Conservation (phyloP, 805 yeast genomes). For the Ogataea methylovora region DNA sequence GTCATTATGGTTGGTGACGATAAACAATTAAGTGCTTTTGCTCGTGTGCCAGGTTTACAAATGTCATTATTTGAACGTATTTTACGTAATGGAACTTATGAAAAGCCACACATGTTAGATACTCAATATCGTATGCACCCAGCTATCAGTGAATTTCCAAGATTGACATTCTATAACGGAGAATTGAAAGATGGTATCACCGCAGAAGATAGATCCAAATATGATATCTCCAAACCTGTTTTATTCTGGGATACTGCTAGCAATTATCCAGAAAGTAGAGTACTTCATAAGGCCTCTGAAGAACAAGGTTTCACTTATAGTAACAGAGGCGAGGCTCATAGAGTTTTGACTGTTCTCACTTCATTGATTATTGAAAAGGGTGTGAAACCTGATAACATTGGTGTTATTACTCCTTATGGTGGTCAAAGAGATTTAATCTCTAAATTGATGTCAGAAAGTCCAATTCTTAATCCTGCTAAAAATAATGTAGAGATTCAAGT, state of each 20-base stretch:
- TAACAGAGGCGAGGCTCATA: conserved; percentile 45
- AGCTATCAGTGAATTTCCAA: conserved; percentile 76
- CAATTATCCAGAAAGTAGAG: conserved; percentile 36
- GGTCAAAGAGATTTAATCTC: conserved; percentile 66
- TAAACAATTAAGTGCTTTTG: conserved; percentile 64
- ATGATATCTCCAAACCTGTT: conserved; percentile 46
- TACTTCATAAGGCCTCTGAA: conserved; percentile 31
- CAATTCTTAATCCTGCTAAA: conserved; percentile 46
- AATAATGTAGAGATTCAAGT: conserved; percentile 41
- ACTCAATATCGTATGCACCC: conserved; percentile 98
- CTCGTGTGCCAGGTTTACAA: conserved; percentile 59
- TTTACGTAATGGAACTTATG: conserved; percentile 51
- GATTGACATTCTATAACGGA: conserved; percentile 67
- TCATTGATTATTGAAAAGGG: conserved; percentile 47
- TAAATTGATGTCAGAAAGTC: conserved; percentile 37
- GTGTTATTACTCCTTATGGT: conserved; percentile 69
- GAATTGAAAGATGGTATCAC: conserved; percentile 65
- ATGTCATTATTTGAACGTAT: conserved; percentile 65
- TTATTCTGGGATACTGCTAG: conserved; percentile 55
- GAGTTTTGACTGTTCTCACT: conserved; percentile 39
- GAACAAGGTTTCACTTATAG: conserved; percentile 49
- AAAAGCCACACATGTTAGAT: conserved; percentile 59
- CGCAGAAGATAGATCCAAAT: conserved; percentile 38
- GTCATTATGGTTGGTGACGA: conserved; percentile 76
- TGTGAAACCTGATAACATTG: conserved; percentile 43